Conservation (phyloP, 495 filamentous ascomycete species). For the Aspergillus cavernicola region DNA sequence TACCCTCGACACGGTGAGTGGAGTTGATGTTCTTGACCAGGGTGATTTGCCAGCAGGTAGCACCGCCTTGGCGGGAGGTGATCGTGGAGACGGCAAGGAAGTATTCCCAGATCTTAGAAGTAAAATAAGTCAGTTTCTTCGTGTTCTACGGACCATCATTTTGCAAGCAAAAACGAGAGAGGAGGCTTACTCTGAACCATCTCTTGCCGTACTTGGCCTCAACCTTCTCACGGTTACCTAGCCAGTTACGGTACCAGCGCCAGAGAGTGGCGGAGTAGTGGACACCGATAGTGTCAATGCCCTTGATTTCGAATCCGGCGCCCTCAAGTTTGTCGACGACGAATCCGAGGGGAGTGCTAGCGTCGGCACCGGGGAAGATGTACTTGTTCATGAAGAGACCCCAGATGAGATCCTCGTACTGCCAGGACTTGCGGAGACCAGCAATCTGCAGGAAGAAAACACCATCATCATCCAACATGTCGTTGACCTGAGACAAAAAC, state of each 20-base stretch:
- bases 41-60: constrained; percentile 94
- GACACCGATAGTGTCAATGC: constrained; percentile 83
- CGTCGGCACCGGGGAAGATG: constrained; percentile 69
- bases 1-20: constrained; percentile 87
- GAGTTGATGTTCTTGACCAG: constrained; percentile 98
- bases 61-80: constrained; percentile 84
- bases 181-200: constrained; percentile 84
- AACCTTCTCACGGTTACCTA: constrained; percentile 92
- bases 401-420: constrained; percentile 73
- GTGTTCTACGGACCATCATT: background rate
- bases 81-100: constrained; percentile 95
- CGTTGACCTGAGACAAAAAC: constrained; percentile 61
- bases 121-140: constrained; percentile 5
- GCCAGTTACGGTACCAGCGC: constrained; percentile 99
- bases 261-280: constrained; percentile 97
- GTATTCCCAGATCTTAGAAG: constrained; percentile 87
- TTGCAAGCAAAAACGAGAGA: background rate
- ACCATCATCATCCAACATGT: constrained; percentile 69
- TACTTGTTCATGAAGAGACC: constrained; percentile 78
- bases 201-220: constrained; percentile 90
- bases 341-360: constrained; percentile 61
- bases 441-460: constrained; percentile 72
- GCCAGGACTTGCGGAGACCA: constrained; percentile 65
- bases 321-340: constrained; percentile 63
- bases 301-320: constrained; percentile 59